Evolutionary conservation across 1,284 basidiomycete genomes (phyloP).

Genomic region (Caloboletus firmus): DNA sequence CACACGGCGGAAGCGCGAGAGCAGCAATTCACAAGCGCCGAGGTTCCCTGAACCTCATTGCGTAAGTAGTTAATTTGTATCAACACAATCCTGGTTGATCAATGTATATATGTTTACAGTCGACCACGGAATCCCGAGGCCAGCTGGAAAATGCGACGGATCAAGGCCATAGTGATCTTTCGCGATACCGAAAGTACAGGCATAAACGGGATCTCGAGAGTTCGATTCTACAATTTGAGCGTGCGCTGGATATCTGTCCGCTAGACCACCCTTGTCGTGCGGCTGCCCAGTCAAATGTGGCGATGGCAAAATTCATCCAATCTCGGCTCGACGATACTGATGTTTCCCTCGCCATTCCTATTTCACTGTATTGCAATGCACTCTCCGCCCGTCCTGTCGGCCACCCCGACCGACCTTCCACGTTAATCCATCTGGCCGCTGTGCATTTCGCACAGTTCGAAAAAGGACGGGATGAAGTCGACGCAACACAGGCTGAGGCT

Average conservation of each 20-base stretch:
- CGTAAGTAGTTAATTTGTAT: neutral
- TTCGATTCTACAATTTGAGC: neutral
- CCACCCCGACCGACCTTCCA: neutral
- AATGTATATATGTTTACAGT: neutral
- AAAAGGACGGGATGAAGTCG: neutral
- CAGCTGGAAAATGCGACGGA: neutral
- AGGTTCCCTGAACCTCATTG: neutral
- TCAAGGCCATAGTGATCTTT: neutral
- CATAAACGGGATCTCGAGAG: neutral
- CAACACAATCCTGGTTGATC: neutral
- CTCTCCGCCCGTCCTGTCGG: neutral
- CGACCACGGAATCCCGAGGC: neutral
- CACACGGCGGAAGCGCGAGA: neutral
- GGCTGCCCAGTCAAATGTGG: neutral
- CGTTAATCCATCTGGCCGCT: neutral
- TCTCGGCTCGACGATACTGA: neutral
- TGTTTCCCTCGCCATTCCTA: neutral
- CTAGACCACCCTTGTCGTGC: neutral
- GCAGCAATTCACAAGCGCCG: neutral
- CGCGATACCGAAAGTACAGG: neutral
- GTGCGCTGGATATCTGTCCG: neutral
- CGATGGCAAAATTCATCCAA: neutral
- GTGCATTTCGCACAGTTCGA: neutral
- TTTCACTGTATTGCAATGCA: neutral
- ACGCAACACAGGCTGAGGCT: neutral